Evolutionary conservation across 768 basidiomycete genomes (phyloP), one percentile per base, ranked within the genome.

Genomic region (Podaxis sp.): DNA sequence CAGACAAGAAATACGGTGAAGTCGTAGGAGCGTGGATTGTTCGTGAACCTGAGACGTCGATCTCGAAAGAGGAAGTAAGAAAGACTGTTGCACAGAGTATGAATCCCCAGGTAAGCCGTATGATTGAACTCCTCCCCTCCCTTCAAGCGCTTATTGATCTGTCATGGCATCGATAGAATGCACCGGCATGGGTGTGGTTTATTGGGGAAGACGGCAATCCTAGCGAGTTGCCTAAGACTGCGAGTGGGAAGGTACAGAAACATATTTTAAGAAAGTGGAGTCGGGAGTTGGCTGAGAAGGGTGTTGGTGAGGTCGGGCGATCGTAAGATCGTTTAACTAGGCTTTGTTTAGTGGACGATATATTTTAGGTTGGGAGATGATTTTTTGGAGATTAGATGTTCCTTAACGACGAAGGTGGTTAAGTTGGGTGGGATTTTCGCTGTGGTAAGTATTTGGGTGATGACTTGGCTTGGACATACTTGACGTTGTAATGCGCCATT

Each of bases 241-340:
- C 89, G 13, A 94, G 91, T 65, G 92, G 92, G 43, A 94, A 94
- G 72, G 86, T 94, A 47, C 85, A 85, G 87, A 94, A 94, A 75
- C 90, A 92, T 70, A 69, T 93, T 2, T 70, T 94, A 50, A 78
- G 92, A 33, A 74, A 77, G 22, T 92, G 91, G 91, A 84, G 87
- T 69, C 79, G 76, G 47, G 80, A 83, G 7, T 68, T 89, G 43
- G 84, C 80, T 25, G 67, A 73, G 67, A 77, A 74, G 56, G 73
- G 73, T 5, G 66, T 84, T 36, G 88, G 88, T 29, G 60, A 62
- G 40, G 72, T 73, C 8, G 52, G 25, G 50, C 37, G 51, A 53
- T 60, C 38, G 24, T 24, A 40, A 24, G 57, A 51, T 13, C 36
- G n/a, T 55, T 58, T 7, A 17, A 33, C 17, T 36, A 19, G 15